These are phyloP conservation scores for Plasmodium berghei DNA, from an alignment of 169 alveolate genomes.

Conservation along the genomic window DNA sequence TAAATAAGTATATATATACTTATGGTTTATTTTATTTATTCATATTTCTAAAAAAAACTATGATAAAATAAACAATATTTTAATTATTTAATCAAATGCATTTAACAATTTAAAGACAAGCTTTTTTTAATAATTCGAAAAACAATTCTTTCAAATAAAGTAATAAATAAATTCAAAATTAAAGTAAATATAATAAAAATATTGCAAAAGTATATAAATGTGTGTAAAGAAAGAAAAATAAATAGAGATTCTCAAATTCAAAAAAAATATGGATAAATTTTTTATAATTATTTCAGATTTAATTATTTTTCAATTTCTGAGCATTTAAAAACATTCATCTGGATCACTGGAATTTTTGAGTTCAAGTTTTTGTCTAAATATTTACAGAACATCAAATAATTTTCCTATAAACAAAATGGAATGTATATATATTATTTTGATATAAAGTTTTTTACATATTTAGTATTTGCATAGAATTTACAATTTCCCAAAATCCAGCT, in stretches of 20 bases:
- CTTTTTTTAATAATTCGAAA: constrained; percentile 5
- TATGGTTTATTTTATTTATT: background rate
- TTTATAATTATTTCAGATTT: background rate
- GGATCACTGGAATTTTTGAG: constrained; percentile 62
- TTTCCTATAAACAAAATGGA: constrained; percentile 39
- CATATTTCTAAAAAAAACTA: background rate
- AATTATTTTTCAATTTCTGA: constrained; percentile 1
- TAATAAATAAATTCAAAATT: background rate
- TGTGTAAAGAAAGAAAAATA: background rate
- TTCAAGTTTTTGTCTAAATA: constrained; percentile 47
- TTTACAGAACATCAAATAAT: constrained; percentile 22
- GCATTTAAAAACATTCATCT: constrained; percentile 43
- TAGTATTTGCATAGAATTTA: background rate
- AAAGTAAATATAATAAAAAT: constrained; percentile 2
- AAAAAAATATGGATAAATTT: background rate
- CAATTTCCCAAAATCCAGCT: too few species aligned
- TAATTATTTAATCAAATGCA: background rate
- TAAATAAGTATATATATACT: background rate
- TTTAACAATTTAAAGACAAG: constrained; percentile 5
- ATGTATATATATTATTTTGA: background rate
- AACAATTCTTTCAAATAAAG: background rate
- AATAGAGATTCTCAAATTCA: background rate
- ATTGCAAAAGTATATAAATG: background rate
- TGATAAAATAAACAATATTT: background rate
- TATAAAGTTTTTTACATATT: background rate